These are phyloP conservation scores for Pseudocercospora pini-densiflorae DNA, from an alignment of 2,329 filamentous ascomycete genomes.

Conservation along the genomic window DNA sequence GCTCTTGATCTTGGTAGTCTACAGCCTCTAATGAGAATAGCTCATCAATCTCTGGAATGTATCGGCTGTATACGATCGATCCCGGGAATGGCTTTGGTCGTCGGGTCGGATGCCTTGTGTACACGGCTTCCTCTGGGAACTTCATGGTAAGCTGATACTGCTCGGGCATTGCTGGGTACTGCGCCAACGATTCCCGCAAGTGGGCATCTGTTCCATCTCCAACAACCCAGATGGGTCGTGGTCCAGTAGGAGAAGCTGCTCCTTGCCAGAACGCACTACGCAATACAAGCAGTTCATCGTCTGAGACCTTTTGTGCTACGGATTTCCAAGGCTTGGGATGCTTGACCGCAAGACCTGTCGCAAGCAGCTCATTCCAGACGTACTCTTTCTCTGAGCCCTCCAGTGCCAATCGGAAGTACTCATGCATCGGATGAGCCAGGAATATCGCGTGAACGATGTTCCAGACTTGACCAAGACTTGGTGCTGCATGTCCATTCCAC, in stretches of 20 bases:
- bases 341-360: constrained; percentile 48
- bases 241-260: constrained; percentile 47
- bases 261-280: constrained; percentile 54
- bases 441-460: constrained; percentile 53
- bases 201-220: constrained; percentile 29
- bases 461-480: constrained; percentile 53
- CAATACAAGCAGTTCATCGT: constrained; percentile 53
- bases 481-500: constrained; percentile 44
- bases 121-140: constrained; percentile 53
- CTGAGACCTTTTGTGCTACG: constrained; percentile 36
- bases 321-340: constrained; percentile 46
- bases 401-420: constrained; percentile 50
- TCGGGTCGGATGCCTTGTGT: constrained; percentile 72
- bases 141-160: constrained; percentile 53
- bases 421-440: constrained; percentile 51
- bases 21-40: constrained; percentile 76
- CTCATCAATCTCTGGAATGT: constrained; percentile 75
- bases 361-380: constrained; percentile 47
- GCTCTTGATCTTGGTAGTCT: constrained; percentile 65
- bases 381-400: constrained; percentile 43
- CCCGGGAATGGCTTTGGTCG: constrained; percentile 73
- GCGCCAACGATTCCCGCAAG: constrained; percentile 29
- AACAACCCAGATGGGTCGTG: constrained; percentile 44
- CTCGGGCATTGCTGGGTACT: constrained; percentile 49
- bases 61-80: constrained; percentile 75